These are phyloP conservation scores for Erucastrum elatum DNA, from an alignment of 345 rosid species.

Conservation along the genomic window DNA sequence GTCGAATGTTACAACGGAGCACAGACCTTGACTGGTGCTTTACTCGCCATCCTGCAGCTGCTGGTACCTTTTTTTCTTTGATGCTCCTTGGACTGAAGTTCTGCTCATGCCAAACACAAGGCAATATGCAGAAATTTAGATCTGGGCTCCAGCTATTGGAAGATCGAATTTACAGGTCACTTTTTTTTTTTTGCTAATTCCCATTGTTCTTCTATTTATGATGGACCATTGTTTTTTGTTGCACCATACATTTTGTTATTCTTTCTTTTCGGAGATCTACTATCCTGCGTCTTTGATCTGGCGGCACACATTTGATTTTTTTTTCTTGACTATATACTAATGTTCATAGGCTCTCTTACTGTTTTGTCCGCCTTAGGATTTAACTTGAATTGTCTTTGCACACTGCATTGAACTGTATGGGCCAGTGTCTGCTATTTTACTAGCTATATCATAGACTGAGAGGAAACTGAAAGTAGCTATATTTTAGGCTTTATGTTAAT, in stretches of 20 bases:
- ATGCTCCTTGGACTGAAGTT: conserved; percentile 99
- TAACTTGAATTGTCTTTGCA: conserved; percentile 13
- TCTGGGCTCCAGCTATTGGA: conserved; percentile 88
- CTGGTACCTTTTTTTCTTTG: conserved; percentile 92
- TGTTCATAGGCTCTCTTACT: conserved; percentile 14
- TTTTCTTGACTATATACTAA: background rate
- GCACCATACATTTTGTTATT: conserved; percentile 6
- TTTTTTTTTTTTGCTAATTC: background rate
- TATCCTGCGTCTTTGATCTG: conserved; percentile 22
- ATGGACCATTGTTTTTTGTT: background rate
- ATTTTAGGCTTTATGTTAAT: conserved; percentile 4
- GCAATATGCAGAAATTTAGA: conserved; percentile 84
- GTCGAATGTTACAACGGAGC: conserved; percentile 89
- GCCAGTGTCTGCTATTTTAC: conserved; percentile 10
- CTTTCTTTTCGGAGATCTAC: conserved; percentile 16
- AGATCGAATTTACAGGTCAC: conserved; percentile 92
- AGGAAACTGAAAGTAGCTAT: conserved; percentile 17
- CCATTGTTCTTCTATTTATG: background rate
- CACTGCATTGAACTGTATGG: conserved; percentile 12
- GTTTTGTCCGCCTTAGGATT: conserved; percentile 23
- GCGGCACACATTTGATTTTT: background rate
- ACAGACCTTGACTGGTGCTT: conserved; percentile 86
- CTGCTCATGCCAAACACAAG: conserved; percentile 82
- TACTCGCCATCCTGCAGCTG: conserved; percentile 93
- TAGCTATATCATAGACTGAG: conserved; percentile 18